Percentiles rank a stretch among this genome's conserved stretches.
These are phyloP conservation scores for Rubia yunnanensis DNA, from an alignment of 257 asterid species.

Conservation along the genomic window DNA sequence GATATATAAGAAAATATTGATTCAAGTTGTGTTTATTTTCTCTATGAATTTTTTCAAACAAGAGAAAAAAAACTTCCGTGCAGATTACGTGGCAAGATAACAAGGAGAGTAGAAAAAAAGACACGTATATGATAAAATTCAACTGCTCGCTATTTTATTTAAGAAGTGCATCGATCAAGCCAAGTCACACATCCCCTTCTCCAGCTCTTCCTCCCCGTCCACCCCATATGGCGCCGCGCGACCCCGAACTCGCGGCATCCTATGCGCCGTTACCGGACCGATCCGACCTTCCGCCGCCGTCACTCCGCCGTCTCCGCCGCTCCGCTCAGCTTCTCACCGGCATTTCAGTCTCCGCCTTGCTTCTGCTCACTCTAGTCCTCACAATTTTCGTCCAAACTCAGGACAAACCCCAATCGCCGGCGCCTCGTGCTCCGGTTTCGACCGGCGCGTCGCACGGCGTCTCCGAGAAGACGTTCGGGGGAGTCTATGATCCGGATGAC, in stretches of 20 bases:
- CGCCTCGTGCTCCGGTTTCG: conserved; percentile 21
- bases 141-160: background rate
- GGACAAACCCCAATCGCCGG: conserved; percentile 10
- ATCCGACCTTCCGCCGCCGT: conserved; percentile 15
- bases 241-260: conserved; percentile 29
- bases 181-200: background rate
- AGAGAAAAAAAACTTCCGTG: too few species aligned
- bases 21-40: too few species aligned
- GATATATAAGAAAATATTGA: too few species aligned
- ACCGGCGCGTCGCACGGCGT: conserved; percentile 66
- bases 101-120: too few species aligned
- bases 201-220: background rate
- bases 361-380: conserved; percentile 22
- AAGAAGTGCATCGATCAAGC: background rate
- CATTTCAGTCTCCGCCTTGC: conserved; percentile 32
- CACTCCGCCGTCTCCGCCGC: conserved; percentile 21
- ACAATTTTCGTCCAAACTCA: conserved; percentile 16
- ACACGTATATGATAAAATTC: too few species aligned
- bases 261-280: conserved; percentile 32
- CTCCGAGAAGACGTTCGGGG: conserved; percentile 64
- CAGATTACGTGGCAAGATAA: too few species aligned
- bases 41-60: too few species aligned
- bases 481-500: conserved; percentile 20
- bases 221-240: conserved; percentile 34
- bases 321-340: conserved; percentile 22